Conservation (phyloP, 257 asterid genomes). For the Solanum chiquidenum region DNA sequence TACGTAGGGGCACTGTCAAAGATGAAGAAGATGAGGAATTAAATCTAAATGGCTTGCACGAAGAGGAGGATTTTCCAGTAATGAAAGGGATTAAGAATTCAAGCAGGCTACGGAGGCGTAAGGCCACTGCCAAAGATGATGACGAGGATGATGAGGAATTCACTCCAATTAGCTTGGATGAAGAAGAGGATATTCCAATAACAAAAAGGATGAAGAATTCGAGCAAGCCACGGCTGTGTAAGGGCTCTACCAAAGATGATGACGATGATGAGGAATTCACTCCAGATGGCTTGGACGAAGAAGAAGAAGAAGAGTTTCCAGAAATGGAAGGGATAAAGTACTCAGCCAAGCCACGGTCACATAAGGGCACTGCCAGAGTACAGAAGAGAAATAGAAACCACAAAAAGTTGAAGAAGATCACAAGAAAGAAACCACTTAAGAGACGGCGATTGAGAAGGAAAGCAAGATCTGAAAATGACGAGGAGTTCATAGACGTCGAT, state of each 20-base stretch:
- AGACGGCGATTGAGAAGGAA: slow-evolving; percentile 11
- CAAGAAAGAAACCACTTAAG: slow-evolving; percentile 17
- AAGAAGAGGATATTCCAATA: slow-evolving; percentile 18
- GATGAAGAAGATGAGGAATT: slow-evolving; percentile 30
- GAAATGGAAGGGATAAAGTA: slow-evolving; percentile 8
- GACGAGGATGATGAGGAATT: slow-evolving; percentile 23
- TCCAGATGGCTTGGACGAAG: slow-evolving; percentile 26
- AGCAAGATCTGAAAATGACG: slow-evolving; percentile 13
- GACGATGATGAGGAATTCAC: slow-evolving; percentile 34
- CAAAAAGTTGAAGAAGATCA: slow-evolving; percentile 19
- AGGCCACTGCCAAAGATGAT: slow-evolving; percentile 2
- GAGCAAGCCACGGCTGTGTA: slow-evolving; percentile 6
- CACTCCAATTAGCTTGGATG: slow-evolving; percentile 23
- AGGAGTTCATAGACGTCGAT: slow-evolving; percentile 18
- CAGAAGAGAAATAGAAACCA: slow-evolving; percentile 7
- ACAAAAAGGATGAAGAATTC: slow-evolving; percentile 12
- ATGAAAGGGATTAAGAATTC: slow-evolving; percentile 9
- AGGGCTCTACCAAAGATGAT: slow-evolving; percentile 7
- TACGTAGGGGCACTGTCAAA: slow-evolving; percentile 4
- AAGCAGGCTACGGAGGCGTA: neutral
- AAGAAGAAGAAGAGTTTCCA: slow-evolving; percentile 20
- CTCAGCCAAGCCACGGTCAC: slow-evolving; percentile 1
- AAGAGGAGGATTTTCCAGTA: slow-evolving; percentile 20
- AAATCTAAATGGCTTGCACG: slow-evolving; percentile 20
- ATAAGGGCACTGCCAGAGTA: slow-evolving; percentile 1